These are phyloP conservation scores for Quercus phellos DNA, from an alignment of 331 rosid species.

Conservation along the genomic window DNA sequence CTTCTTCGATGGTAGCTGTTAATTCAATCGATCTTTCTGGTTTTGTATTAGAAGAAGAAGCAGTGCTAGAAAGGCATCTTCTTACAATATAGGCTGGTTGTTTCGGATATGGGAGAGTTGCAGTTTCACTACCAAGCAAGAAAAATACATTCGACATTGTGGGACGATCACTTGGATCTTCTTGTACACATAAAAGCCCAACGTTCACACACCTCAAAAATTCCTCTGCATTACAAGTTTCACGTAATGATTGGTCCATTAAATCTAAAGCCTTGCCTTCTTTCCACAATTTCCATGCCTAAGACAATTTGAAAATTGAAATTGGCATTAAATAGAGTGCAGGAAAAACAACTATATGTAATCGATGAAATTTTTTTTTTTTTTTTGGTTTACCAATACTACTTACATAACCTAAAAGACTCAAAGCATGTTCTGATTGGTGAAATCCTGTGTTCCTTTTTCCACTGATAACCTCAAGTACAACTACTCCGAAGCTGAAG, in stretches of 20 bases:
- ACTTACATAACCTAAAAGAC: slow-evolving; percentile 59
- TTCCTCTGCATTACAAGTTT: slow-evolving; percentile 31
- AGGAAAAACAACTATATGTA: neutral
- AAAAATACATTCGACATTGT: too few species aligned
- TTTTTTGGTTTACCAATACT: neutral
- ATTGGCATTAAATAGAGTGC: neutral
- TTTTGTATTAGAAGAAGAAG: slow-evolving; percentile 34
- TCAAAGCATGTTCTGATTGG: slow-evolving; percentile 22
- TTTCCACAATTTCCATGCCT: slow-evolving; percentile 59
- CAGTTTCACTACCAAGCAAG: neutral
- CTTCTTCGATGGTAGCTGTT: slow-evolving; percentile 34
- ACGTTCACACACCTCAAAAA: slow-evolving; percentile 32
- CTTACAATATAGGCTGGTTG: slow-evolving; percentile 42
- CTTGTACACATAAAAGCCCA: too few species aligned
- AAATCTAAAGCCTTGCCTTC: slow-evolving; percentile 32
- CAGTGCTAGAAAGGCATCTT: slow-evolving; percentile 4
- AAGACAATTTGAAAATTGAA: neutral
- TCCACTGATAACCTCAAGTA: slow-evolving; percentile 56
- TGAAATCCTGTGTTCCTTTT: slow-evolving; percentile 48
- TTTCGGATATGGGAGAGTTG: slow-evolving; percentile 34
- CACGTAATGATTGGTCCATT: slow-evolving; percentile 30
- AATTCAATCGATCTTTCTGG: slow-evolving; percentile 17
- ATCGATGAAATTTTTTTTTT: too few species aligned
- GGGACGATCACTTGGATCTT: too few species aligned
- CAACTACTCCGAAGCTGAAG: slow-evolving; percentile 52